Percentiles rank a stretch among this genome's conserved stretches.
These are phyloP conservation scores for Knufia petricola DNA, from an alignment of 2,329 filamentous ascomycete species.

Conservation along the genomic window DNA sequence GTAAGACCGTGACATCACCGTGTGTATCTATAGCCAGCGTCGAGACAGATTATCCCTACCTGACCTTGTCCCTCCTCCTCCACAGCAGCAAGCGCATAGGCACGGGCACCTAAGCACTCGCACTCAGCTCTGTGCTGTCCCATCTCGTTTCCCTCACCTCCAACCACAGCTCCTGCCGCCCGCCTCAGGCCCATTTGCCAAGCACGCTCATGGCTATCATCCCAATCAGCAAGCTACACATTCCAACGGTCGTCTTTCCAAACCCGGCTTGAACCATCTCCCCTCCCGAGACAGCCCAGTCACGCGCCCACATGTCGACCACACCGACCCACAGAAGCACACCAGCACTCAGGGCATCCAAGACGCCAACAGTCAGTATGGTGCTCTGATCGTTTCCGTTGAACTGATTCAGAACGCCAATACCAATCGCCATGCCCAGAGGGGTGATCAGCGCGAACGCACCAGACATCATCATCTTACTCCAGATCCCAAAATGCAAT, in stretches of 20 bases:
- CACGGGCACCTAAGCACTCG: too few species aligned
- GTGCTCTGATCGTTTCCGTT: constrained; percentile 64
- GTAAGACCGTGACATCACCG: too few species aligned
- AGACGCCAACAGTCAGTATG: constrained; percentile 60
- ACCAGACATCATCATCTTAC: constrained; percentile 50
- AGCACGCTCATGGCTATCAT: constrained; percentile 62
- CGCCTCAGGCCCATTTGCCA: constrained; percentile 71
- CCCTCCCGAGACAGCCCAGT: constrained; percentile 56
- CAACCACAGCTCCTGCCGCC: too few species aligned
- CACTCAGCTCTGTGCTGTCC: too few species aligned
- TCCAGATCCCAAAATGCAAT: constrained; percentile 17
- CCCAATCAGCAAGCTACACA: constrained; percentile 49
- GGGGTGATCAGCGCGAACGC: constrained; percentile 64
- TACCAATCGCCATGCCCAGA: constrained; percentile 70
- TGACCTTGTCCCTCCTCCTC: too few species aligned
- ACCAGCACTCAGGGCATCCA: constrained; percentile 64
- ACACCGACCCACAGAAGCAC: constrained; percentile 72
- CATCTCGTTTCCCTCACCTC: too few species aligned
- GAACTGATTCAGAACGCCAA: constrained; percentile 59
- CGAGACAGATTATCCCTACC: too few species aligned
- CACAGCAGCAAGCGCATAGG: too few species aligned
- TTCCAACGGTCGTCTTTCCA: constrained; percentile 41
- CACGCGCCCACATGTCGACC: constrained; percentile 69
- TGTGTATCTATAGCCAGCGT: too few species aligned
- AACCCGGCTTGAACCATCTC: constrained; percentile 47